Conservation (phyloP, 73 alveolate species). For the Tetrahymena borealis region DNA sequence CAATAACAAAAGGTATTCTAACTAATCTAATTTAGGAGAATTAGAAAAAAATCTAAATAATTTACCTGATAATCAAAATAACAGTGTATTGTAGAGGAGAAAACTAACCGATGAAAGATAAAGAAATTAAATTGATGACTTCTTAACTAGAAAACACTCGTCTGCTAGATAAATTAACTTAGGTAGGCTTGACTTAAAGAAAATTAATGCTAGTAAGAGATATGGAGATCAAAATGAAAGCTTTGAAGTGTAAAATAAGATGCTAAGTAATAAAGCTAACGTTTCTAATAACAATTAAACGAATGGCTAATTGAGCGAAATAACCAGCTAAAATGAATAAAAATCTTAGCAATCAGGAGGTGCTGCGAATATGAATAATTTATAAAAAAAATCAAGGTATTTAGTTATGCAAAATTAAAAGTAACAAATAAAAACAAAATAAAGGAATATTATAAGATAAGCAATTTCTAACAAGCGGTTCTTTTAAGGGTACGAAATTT, state of each 20-base stretch:
- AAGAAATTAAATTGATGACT: not conserved
- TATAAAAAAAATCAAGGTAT: not conserved
- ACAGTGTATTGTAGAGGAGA: not conserved
- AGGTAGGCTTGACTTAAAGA: not conserved
- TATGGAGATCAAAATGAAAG: not conserved
- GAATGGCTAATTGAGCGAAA: not conserved
- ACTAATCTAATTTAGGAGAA: not conserved
- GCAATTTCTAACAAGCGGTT: not conserved
- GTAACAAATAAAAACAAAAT: not conserved
- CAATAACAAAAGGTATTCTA: not conserved
- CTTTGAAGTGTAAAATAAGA: not conserved
- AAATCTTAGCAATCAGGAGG: not conserved
- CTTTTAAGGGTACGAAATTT: not conserved
- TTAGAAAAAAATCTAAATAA: not conserved
- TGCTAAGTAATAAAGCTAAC: too few species aligned
- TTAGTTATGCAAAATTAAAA: not conserved
- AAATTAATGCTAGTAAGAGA: not conserved
- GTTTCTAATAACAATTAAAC: not conserved
- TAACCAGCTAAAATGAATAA: not conserved
- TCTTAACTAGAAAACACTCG: not conserved
- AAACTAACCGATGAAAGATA: not conserved
- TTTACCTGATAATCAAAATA: not conserved
- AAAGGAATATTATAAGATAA: not conserved
- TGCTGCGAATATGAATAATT: not conserved
- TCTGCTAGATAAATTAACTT: not conserved